A percentile compares a stretch with the other conserved stretches of the same genome.
Evolutionary conservation across 371 early-diverging fungal species (phyloP).

Genomic region (Blakeslea trispora): DNA sequence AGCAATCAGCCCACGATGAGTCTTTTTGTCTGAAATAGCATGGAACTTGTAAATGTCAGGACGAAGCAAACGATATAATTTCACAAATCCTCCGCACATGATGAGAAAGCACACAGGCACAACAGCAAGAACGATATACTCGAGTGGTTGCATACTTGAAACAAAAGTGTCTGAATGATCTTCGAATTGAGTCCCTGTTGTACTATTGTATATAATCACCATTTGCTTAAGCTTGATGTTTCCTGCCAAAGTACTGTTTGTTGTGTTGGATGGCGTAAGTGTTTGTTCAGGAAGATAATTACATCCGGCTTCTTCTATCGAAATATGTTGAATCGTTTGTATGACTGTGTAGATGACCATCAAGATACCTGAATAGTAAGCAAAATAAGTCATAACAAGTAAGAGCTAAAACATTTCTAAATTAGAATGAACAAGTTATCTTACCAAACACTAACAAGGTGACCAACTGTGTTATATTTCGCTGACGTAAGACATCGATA

Average conservation of each 20-base stretch:
- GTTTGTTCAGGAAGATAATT: neutral
- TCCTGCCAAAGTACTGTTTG: neutral
- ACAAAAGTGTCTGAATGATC: constrained; percentile 1
- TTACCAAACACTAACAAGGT: constrained; percentile 22
- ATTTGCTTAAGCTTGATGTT: neutral
- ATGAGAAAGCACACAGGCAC: constrained; percentile 9
- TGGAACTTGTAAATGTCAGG: constrained; percentile 9
- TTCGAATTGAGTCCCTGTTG: neutral
- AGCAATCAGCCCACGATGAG: constrained; percentile 13
- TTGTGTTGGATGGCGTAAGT: constrained; percentile 1
- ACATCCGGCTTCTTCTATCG: constrained; percentile 21
- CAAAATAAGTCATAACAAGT: too few species aligned
- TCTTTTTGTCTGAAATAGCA: neutral
- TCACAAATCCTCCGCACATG: neutral
- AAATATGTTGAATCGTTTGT: constrained; percentile 21
- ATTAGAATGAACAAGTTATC: too few species aligned
- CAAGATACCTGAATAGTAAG: constrained; percentile 7
- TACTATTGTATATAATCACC: constrained; percentile 7
- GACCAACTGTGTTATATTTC: constrained; percentile 14
- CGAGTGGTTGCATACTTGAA: constrained; percentile 17
- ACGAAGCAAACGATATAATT: constrained; percentile 7
- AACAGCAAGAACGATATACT: constrained; percentile 10
- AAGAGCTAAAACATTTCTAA: too few species aligned
- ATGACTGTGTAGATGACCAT: constrained; percentile 15
- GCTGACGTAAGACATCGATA: constrained; percentile 18